Percentiles rank a stretch among this genome's conserved stretches.
Evolutionary conservation across 2,329 filamentous ascomycete species (phyloP).

Genomic region (Verticillium dahliae): DNA sequence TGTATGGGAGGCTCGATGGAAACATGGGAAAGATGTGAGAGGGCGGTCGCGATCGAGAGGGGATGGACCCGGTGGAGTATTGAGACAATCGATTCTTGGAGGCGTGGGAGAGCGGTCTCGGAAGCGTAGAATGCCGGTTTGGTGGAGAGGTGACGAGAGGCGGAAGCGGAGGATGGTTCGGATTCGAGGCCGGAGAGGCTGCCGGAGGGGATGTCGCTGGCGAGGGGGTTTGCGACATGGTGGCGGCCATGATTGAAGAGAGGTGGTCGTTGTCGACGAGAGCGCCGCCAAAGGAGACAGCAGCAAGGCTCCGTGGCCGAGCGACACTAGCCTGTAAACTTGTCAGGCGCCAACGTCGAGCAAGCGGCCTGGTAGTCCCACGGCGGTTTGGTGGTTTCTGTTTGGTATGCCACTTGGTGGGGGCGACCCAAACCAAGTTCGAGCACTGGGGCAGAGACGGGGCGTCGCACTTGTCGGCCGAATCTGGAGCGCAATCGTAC

Average conservation of each 20-base stretch:
- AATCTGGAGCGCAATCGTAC: neutral
- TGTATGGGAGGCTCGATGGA: conserved; percentile 79
- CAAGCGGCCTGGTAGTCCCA: neutral
- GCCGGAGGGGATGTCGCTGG: conserved; percentile 46
- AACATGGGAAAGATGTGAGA: conserved; percentile 80
- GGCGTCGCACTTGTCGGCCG: neutral
- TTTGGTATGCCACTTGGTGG: neutral
- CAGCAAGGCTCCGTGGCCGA: neutral
- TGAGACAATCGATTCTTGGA: conserved; percentile 78
- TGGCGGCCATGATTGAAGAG: conserved; percentile 34
- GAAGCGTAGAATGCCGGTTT: conserved; percentile 51
- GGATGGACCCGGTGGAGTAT: conserved; percentile 67
- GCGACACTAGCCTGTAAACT: neutral
- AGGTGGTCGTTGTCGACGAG: conserved; percentile 10
- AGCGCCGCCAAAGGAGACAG: conserved; percentile 21
- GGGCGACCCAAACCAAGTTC: neutral
- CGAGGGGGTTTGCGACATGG: conserved; percentile 52
- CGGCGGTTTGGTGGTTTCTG: neutral
- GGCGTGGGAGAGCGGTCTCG: conserved; percentile 67
- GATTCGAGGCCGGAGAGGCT: conserved; percentile 36
- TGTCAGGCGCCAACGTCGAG: neutral
- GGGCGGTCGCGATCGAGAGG: conserved; percentile 66
- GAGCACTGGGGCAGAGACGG: neutral
- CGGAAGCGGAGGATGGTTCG: conserved; percentile 47
- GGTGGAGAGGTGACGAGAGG: conserved; percentile 52